These are phyloP conservation scores for Breviolum minutum DNA, from an alignment of 73 alveolate genomes.

Conservation along the genomic window DNA sequence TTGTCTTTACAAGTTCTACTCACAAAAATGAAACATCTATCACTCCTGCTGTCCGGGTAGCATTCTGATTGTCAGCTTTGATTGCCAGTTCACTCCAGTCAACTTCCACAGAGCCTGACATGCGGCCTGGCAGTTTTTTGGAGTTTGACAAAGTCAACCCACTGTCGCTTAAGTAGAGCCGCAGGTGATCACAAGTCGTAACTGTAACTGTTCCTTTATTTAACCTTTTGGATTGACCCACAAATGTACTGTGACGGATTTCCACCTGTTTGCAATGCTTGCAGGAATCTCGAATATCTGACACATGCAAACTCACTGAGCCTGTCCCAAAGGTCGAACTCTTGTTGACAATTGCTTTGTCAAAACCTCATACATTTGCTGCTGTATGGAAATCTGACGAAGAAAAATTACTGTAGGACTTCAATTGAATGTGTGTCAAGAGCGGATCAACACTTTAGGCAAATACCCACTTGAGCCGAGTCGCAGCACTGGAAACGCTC, in stretches of 20 bases:
- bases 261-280: too few species aligned
- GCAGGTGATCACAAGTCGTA: too few species aligned
- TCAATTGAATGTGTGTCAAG: too few species aligned
- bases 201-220: too few species aligned
- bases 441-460: background rate
- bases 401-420: too few species aligned
- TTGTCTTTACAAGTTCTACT: too few species aligned
- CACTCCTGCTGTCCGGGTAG: background rate
- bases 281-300: background rate
- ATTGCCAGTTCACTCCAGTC: constrained; percentile 49
- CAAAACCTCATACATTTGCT: constrained; percentile 9
- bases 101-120: constrained; percentile 57
- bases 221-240: too few species aligned
- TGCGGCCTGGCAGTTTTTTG: background rate
- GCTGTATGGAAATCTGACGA: background rate
- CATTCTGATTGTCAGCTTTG: constrained; percentile 30
- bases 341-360: constrained; percentile 38
- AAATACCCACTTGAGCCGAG: background rate
- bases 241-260: too few species aligned
- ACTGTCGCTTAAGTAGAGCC: too few species aligned
- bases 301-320: background rate
- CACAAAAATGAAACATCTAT: too few species aligned
- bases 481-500: constrained; percentile 14
- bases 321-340: constrained; percentile 57
- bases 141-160: too few species aligned